Conservation (phyloP, 495 filamentous ascomycete genomes). For the Penicillium soppii region DNA sequence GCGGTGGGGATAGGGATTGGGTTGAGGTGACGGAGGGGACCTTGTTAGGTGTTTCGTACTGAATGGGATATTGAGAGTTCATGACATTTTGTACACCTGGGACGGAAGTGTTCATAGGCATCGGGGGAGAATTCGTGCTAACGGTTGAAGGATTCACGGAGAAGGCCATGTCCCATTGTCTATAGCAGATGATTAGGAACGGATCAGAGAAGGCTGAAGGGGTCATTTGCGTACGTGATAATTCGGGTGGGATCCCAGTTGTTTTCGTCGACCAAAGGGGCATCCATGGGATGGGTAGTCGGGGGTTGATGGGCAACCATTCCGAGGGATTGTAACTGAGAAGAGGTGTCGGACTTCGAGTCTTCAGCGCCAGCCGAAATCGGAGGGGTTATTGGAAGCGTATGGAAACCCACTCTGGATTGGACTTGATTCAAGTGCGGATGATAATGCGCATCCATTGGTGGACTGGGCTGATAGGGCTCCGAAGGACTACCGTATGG, state of each 20-base stretch:
- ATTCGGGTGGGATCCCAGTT: constrained; percentile 91
- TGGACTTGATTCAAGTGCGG: constrained; percentile 41
- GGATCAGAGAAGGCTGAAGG: background rate
- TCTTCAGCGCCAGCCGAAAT: constrained; percentile 74
- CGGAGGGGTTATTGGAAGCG: constrained; percentile 79
- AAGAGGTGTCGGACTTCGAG: constrained; percentile 72
- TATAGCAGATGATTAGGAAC: constrained; percentile 38
- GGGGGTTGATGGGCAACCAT: constrained; percentile 62
- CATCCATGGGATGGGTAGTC: constrained; percentile 43
- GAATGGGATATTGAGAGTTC: constrained; percentile 37
- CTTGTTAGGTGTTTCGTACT: constrained; percentile 37
- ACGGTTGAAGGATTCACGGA: constrained; percentile 58
- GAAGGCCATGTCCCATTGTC: constrained; percentile 92
- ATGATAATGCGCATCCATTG: constrained; percentile 47
- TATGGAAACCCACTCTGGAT: constrained; percentile 71
- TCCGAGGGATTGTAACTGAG: constrained; percentile 72
- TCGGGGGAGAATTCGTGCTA: constrained; percentile 50
- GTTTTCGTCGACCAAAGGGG: constrained; percentile 64
- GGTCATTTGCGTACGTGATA: constrained; percentile 73
- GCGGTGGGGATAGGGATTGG: constrained; percentile 54
- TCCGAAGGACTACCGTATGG: constrained; percentile 81
- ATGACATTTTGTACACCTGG: constrained; percentile 31
- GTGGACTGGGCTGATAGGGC: constrained; percentile 62
- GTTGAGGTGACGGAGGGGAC: constrained; percentile 31
- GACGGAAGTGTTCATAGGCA: constrained; percentile 32